Evolutionary conservation across 306 rosid species (phyloP), one percentile per base, ranked within the genome.

Genomic region (Fagus crenata): DNA sequence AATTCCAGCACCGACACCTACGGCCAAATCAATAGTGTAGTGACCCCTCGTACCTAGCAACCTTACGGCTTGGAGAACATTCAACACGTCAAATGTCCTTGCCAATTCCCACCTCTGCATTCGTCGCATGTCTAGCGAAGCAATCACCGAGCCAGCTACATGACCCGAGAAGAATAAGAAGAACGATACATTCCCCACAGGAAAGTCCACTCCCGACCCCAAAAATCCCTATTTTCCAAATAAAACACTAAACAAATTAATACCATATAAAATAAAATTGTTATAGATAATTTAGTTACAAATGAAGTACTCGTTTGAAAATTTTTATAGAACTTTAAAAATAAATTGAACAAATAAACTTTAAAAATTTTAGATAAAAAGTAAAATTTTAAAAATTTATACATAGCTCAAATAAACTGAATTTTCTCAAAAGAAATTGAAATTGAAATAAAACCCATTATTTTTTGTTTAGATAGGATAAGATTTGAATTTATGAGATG

Each of bases 141-240:
- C 98, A 39, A 94, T 94, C 78, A 92, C 91, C 1, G 97, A 94
- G 33, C 98, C 97, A 0, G 96, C 97, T 7, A 94, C 96, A 12
- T 94, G 98, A 3, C 98, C 98, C 0, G 97, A 94, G 69, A 78
- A 94, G 73, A 94, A 94, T 71, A 94, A 75, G 59, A 94, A 94
- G 81, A 94, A 94, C 0, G 98, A 94, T 0, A 94, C 96, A 33
- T 94, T 94, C 60, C 98, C 98, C 1, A 94, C 97, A 0, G 98
- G 98, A 53, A 94, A 94, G 78, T 94, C 98, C 68, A 69, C 93
- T 7, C 92, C 98, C 0, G 98, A 94, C 12, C 97, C 98, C 78
- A 94, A 9, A 83, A 94, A 94, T 0, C 85, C 98, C 96, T 93
- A 33, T n/a, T 14, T 49, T 37, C 0, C n/a, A 22, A 12, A 69